Base-by-base conservation (phyloP, 768 basidiomycete genomes). In the Collybiopsis luxurians region DNA sequence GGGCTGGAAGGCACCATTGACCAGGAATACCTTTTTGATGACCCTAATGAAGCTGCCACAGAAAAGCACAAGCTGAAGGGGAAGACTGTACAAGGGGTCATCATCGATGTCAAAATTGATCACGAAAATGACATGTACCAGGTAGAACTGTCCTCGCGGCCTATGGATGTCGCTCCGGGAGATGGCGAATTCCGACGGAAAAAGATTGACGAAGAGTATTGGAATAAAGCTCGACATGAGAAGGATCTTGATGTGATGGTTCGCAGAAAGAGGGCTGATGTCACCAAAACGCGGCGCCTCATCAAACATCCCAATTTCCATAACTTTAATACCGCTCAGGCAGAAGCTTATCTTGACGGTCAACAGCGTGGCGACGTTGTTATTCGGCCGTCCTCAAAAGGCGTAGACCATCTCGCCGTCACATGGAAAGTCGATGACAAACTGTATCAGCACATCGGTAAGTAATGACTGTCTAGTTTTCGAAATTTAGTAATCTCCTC, bases 271-370 rank as follows among this genome's bases (percentile, higher is more conserved):
- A 79, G 91, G 46, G 85, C 90, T 1, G 89, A 93, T 65, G 87
- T 84, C 9, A 89, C 91, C 63, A 80, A 83, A 59, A 82, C 85
- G 34, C 83, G 92, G 58, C 79, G 96, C 24, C 85, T 96, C 53
- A 92, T 99, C 75, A 94, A 98, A 69, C 97, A 99, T 69, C 97
- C 96, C 2, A 95, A 96, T 71, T 99, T 98, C 83, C 91, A 95
- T 68, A 93, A 97, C 66, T 87, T 96, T 78, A 95, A 92, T 61
- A 86, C 91, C 6, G 75, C 80, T 13, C 89, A 97, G 62, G 95
- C 97, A 1, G 97, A 98, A 72, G 80, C 85, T 34, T 90, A 89
- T 67, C 77, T 99, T 59, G 90, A 92, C 62, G 87, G 87, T 62
- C 91, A 93, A 68, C 93, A 95, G 63, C 85, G 92, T 19, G 97